Percentiles rank a stretch among this genome's conserved stretches.
Evolutionary conservation across 352 stramenopile species (phyloP).

Genomic region (Pythium aphanidermatum): DNA sequence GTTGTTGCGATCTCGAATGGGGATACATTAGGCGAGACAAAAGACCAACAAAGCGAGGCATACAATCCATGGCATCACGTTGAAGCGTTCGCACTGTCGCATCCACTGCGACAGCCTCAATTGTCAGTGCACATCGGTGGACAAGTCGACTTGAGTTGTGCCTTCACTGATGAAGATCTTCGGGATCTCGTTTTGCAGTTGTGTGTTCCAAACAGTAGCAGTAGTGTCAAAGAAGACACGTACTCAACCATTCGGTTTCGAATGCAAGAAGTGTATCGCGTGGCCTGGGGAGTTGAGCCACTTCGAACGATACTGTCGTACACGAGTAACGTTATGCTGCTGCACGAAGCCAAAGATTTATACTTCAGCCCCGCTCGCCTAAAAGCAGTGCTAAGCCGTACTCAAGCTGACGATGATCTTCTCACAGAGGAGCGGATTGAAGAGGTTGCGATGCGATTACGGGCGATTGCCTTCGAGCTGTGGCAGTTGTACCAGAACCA

Average conservation of each 20-base stretch:
- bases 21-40: constrained; percentile 33
- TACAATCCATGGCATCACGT: constrained; percentile 72
- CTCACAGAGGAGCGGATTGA: constrained; percentile 19
- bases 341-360: constrained; percentile 48
- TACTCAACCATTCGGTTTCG: constrained; percentile 27
- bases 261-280: constrained; percentile 67
- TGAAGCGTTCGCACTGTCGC: constrained; percentile 38
- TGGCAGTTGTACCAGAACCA: constrained; percentile 82
- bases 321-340: constrained; percentile 63
- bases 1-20: constrained; percentile 23
- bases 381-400: constrained; percentile 1
- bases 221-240: constrained; percentile 1
- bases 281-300: constrained; percentile 39
- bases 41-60: constrained; percentile 19
- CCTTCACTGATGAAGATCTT: constrained; percentile 40
- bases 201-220: constrained; percentile 8
- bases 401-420: neutral
- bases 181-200: constrained; percentile 19
- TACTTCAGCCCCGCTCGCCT: constrained; percentile 43
- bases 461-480: constrained; percentile 43
- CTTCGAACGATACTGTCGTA: constrained; percentile 39
- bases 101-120: constrained; percentile 43
- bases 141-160: constrained; percentile 45
- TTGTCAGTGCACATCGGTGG: constrained; percentile 53
- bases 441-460: constrained; percentile 23